A percentile compares a stretch with the other conserved stretches of the same genome.
Evolutionary conservation across 257 asterid genomes (phyloP).

Genomic region (Solanum rostratum): DNA sequence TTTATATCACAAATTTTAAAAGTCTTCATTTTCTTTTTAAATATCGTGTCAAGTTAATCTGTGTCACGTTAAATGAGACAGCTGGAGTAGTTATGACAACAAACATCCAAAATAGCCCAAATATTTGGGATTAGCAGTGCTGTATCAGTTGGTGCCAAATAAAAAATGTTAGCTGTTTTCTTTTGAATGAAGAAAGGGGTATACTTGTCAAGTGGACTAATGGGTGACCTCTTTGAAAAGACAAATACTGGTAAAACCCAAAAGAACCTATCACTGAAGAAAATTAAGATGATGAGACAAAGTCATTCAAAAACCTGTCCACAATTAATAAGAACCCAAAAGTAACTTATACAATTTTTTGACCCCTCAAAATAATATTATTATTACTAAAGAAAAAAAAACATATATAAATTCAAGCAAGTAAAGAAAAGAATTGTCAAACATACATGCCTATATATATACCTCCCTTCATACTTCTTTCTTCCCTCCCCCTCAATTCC

Average conservation of each 20-base stretch:
- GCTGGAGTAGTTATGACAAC: background rate
- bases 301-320: slow-evolving; percentile 1
- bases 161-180: slow-evolving; percentile 7
- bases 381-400: background rate
- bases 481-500: slow-evolving; percentile 9
- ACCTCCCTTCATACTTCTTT: background rate
- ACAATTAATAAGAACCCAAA: background rate
- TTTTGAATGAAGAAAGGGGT: slow-evolving; percentile 31
- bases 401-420: slow-evolving; percentile 12
- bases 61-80: too few relatives aligned
- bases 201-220: slow-evolving; percentile 9
- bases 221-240: slow-evolving; percentile 20
- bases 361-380: slow-evolving; percentile 1
- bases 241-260: background rate
- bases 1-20: too few relatives aligned
- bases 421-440: slow-evolving; percentile 31
- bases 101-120: background rate
- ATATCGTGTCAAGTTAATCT: too few relatives aligned
- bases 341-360: background rate
- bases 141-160: background rate
- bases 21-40: too few relatives aligned
- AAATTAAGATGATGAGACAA: background rate
- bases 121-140: background rate
- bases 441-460: slow-evolving; percentile 5
- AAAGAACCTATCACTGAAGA: slow-evolving; percentile 9